Evolutionary conservation across 2,329 filamentous ascomycete species (phyloP), one percentile per base, ranked within the genome.

Genomic region (Aureobasidium zeae): DNA sequence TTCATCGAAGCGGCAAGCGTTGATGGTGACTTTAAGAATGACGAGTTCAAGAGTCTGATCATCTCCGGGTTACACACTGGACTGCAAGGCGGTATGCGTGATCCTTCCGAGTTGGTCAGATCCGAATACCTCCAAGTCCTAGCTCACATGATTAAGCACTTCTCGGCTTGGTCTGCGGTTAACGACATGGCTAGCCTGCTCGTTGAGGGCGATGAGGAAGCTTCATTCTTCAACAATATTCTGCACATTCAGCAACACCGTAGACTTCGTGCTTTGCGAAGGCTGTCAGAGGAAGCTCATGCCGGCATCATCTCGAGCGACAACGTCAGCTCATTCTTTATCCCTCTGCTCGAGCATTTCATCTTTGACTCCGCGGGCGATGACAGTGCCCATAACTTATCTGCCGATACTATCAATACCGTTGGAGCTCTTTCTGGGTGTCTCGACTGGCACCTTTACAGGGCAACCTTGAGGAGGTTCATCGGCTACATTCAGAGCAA

Each of bases 311-410:
- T 98, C 47, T 74, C 74, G 49, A 83, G 85, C 55, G 77, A 78
- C 41, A 94, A 94, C 55, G 72, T 94, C 50, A 80, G 81, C 47
- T 81, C 89, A 13, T 83, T 95, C 56, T 86, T 96, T 57, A 76
- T 98, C 29, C 93, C 91, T 1, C 70, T 98, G 15, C 71, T 96
- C 8, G 91, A 98, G 58, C 88, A 95, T 58, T 96, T 95, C 57
- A 81, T 95, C 17, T 89, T 94, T 57, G 83, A 87, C 47, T 78
- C 83, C 48, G 77, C 76, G 4, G 83, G 86, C 35, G 86, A 94
- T 58, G 87, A 79, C 48, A 69, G 67, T 34, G 72, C 86, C 25
- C 83, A 93, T 53, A 89, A 87, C 37, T 71, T 96, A 42, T 81
- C 86, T 37, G 86, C 87, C 12, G 86, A 95, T 61, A 81, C 89